Evolutionary conservation across 2,329 filamentous ascomycete genomes (phyloP).

Genomic region (Cercospora nicotianae): DNA sequence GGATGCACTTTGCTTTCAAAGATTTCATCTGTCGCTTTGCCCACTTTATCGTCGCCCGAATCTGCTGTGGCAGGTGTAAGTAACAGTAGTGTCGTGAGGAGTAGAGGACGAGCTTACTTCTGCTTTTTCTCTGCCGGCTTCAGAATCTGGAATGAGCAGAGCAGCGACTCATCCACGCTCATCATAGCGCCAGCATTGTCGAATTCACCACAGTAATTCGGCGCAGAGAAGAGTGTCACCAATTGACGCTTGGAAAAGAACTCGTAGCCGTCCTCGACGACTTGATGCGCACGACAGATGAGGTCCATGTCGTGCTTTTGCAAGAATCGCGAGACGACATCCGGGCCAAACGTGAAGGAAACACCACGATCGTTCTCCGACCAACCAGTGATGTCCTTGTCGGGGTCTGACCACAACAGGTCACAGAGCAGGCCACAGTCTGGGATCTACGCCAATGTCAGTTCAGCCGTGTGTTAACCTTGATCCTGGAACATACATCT

Average conservation of each 20-base stretch:
- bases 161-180: constrained; percentile 96
- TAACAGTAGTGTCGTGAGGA: constrained; percentile 29
- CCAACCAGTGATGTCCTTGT: constrained; percentile 99
- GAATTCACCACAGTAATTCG: constrained; percentile 99
- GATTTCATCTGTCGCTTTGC: constrained; percentile 3
- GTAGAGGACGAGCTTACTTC: constrained; percentile 71
- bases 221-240: constrained; percentile 95
- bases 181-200: constrained; percentile 99
- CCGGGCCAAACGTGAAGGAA: constrained; percentile 96
- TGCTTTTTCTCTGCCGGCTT: constrained; percentile 99
- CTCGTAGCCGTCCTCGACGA: constrained; percentile 98
- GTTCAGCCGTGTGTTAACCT: background rate
- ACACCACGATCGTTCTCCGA: constrained; percentile 98
- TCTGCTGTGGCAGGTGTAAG: constrained; percentile 62
- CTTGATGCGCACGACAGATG: constrained; percentile 97
- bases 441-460: constrained; percentile 68
- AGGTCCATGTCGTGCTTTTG: constrained; percentile 99
- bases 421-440: constrained; percentile 97
- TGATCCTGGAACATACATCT: constrained; percentile 70
- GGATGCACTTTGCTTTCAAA: constrained; percentile 5
- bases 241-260: constrained; percentile 99
- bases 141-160: constrained; percentile 99
- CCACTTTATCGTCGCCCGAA: constrained; percentile 82
- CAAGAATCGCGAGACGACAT: constrained; percentile 94
- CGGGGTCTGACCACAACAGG: constrained; percentile 96